Percentiles rank a stretch among this genome's conserved stretches.
Evolutionary conservation across 169 alveolate species (phyloP).

Genomic region (Plasmodium ovale): DNA sequence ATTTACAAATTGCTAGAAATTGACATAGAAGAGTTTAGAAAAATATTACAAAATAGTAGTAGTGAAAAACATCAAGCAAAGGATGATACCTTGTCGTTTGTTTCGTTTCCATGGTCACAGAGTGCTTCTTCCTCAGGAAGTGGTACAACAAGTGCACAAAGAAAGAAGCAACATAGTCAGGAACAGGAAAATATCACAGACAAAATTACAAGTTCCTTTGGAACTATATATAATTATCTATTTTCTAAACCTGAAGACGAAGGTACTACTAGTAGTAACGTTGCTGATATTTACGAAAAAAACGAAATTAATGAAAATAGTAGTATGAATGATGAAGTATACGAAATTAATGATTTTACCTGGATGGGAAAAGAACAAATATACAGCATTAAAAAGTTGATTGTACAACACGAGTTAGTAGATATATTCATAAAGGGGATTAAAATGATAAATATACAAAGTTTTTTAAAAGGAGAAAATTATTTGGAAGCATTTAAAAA

Average conservation of each 20-base stretch:
- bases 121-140: not conserved
- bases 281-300: not conserved
- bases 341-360: slow-evolving; percentile 46
- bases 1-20: slow-evolving; percentile 51
- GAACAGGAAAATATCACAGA: not conserved
- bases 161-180: not conserved
- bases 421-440: slow-evolving; percentile 43
- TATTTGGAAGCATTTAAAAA: slow-evolving; percentile 45
- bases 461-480: slow-evolving; percentile 32
- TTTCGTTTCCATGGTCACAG: too few species aligned
- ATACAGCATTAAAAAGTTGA: slow-evolving; percentile 32
- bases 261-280: not conserved
- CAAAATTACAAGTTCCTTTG: slow-evolving; percentile 4
- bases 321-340: not conserved
- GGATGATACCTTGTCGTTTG: not conserved
- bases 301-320: not conserved
- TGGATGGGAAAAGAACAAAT: slow-evolving; percentile 73
- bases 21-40: slow-evolving; percentile 2
- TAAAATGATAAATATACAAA: slow-evolving; percentile 39
- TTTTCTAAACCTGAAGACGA: slow-evolving; percentile 15
- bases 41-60: not conserved
- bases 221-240: slow-evolving; percentile 34
- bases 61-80: not conserved
- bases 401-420: slow-evolving; percentile 51
- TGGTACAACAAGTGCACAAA: not conserved